Percentiles rank a stretch among this genome's conserved stretches.
Evolutionary conservation across 192 early-diverging fungal species (phyloP).

Genomic region (Diversispora epigaea): DNA sequence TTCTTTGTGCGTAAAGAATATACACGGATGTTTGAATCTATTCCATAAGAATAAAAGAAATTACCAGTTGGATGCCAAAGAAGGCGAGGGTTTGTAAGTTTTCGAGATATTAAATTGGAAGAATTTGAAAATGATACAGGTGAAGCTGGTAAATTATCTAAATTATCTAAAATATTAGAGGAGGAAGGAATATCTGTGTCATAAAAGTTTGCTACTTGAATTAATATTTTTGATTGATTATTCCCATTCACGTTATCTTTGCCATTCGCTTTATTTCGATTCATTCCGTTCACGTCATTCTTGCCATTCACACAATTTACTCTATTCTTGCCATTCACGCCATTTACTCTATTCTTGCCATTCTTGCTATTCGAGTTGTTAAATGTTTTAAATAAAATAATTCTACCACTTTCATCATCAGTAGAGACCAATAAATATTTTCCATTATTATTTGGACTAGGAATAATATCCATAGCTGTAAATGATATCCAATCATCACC

Average conservation of each 20-base stretch:
- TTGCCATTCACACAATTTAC: not conserved
- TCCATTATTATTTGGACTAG: slow-evolving; percentile 53
- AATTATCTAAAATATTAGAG: slow-evolving; percentile 61
- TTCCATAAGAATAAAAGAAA: slow-evolving; percentile 64
- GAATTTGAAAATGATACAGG: not conserved
- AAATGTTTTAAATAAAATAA: slow-evolving; percentile 54
- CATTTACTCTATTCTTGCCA: not conserved
- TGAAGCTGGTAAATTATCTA: not conserved
- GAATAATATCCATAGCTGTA: slow-evolving; percentile 67
- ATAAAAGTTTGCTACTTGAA: not conserved
- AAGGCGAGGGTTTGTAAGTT: slow-evolving; percentile 66
- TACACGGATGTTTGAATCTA: slow-evolving; percentile 57
- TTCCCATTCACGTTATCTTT: not conserved
- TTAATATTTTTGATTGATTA: not conserved
- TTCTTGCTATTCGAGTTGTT: not conserved
- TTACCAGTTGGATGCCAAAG: slow-evolving; percentile 58
- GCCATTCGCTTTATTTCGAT: not conserved
- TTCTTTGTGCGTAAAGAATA: slow-evolving; percentile 52
- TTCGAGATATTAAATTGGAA: slow-evolving; percentile 48
- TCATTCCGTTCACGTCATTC: not conserved
- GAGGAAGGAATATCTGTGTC: slow-evolving; percentile 38
- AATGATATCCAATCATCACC: slow-evolving; percentile 84
- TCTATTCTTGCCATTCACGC: not conserved
- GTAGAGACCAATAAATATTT: slow-evolving; percentile 64
- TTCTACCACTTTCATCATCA: slow-evolving; percentile 63